These are phyloP conservation scores for Aspergillus amoenus DNA, from an alignment of 2,329 filamentous ascomycete species.

Conservation along the genomic window DNA sequence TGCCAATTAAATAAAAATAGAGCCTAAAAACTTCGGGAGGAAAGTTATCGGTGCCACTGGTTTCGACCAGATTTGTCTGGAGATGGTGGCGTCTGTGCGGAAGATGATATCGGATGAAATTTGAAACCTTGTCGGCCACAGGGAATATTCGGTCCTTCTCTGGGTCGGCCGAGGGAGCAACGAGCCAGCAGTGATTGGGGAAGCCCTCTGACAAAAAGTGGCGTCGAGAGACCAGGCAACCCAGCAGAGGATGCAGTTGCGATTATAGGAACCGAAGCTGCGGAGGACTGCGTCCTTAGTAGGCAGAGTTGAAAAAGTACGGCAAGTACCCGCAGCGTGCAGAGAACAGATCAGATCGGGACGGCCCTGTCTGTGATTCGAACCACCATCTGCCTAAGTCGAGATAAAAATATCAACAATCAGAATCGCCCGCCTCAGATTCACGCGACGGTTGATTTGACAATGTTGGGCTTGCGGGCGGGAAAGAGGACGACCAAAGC, in stretches of 20 bases:
- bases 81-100: constrained; percentile 21
- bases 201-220: constrained; percentile 15
- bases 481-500: constrained; percentile 27
- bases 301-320: constrained; percentile 16
- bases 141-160: constrained; percentile 14
- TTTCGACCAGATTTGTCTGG: constrained; percentile 18
- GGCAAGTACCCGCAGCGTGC: constrained; percentile 22
- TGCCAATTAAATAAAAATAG: constrained; percentile 10
- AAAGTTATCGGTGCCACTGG: constrained; percentile 16
- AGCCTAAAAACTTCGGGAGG: not conserved
- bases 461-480: constrained; percentile 20
- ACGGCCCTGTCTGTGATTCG: constrained; percentile 19
- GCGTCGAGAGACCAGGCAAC: constrained; percentile 18
- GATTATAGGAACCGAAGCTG: constrained; percentile 16
- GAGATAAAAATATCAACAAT: constrained; percentile 16
- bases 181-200: constrained; percentile 8
- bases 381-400: constrained; percentile 20
- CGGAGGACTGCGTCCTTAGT: constrained; percentile 6
- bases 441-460: constrained; percentile 18
- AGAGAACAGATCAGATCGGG: constrained; percentile 31
- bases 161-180: constrained; percentile 14
- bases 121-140: constrained; percentile 17
- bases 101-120: constrained; percentile 20
- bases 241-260: constrained; percentile 19
- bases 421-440: constrained; percentile 12